Base-by-base conservation (phyloP, 2,329 filamentous ascomycete genomes). In the Aphanoascus verrucosus region DNA sequence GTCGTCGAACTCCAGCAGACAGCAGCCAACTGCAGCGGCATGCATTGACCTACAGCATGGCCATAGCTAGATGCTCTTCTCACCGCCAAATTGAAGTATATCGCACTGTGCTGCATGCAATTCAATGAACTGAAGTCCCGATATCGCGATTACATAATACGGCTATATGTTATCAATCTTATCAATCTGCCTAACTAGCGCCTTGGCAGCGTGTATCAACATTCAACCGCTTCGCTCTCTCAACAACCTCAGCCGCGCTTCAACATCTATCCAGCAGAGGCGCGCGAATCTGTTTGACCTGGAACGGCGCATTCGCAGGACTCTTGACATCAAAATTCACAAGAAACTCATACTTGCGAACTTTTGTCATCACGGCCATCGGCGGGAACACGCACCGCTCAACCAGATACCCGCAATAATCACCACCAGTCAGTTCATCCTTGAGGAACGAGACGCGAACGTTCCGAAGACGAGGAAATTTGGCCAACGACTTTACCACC, bases 381-480 rank as follows among this genome's bases (percentile, higher is more conserved):
- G 46, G 15, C n/a, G 52, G 52, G 14, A 54, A 23, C 34, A 54
- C 52, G 46, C 37, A 54, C 5, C 45, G 32, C 34, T 54, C 52
- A 7, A 54, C 17, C 23, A 54, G 19, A 11, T 49, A 31, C 14
- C 38, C 46, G 35, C 52, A 49, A 17, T 49, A 54, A 23, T 45
- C 45, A 32, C 41, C 47, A 2, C 52, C 52, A 5, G 52, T 54
- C 52, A 35, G 34, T 17, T 43, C 41, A 14, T 50, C 52, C 35
- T 54, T 54, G 20, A 54, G 32, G 17, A 54, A 54, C 15, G 52
- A 49, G n/a, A 54, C 41, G 1, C 47, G 52, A 8, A 54, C 34
- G 40, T 54, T 23, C 15, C 47, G 45, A 20, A 54, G 52, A 17
- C 37, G 38, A 31, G 45, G 52, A 7, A 54, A 35, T 31, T 34